Conservation (phyloP, 768 basidiomycete genomes). For the Boletus sp. region DNA sequence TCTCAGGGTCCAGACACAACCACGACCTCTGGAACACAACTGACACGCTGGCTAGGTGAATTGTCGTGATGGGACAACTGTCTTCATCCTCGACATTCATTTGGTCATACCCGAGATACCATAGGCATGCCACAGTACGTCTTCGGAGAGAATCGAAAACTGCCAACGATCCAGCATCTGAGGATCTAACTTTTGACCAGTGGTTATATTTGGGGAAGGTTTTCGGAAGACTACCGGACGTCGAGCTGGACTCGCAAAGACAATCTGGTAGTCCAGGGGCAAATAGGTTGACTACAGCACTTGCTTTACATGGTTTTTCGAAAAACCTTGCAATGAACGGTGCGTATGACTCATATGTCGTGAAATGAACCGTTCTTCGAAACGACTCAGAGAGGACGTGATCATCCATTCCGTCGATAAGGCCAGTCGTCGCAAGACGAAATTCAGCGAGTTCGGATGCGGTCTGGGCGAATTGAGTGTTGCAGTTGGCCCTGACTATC, state of each 20-base stretch:
- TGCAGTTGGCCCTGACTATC: slow-evolving; percentile 1
- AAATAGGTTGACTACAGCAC: slow-evolving; percentile 6
- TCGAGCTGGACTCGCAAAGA: slow-evolving; percentile 15
- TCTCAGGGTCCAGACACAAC: slow-evolving; percentile 1
- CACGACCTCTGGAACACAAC: background rate
- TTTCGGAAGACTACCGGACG: slow-evolving; percentile 16
- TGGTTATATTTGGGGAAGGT: slow-evolving; percentile 7
- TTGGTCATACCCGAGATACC: background rate
- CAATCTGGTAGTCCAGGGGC: slow-evolving; percentile 21
- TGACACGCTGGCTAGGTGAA: background rate
- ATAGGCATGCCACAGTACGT: slow-evolving; percentile 3
- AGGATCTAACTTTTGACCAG: background rate
- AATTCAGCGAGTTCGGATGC: slow-evolving; percentile 5
- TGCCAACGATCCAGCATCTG: background rate
- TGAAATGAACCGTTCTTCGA: slow-evolving; percentile 9
- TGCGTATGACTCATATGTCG: slow-evolving; percentile 15
- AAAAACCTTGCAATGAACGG: slow-evolving; percentile 10
- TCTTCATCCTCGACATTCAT: background rate
- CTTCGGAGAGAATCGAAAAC: background rate
- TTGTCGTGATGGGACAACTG: background rate
- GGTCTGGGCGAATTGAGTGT: slow-evolving; percentile 2
- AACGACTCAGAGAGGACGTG: slow-evolving; percentile 4
- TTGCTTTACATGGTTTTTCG: slow-evolving; percentile 3
- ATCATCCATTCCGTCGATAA: background rate
- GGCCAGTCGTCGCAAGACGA: background rate